Conservation (phyloP, 192 early-diverging fungal genomes). For the Coemansia sp. region DNA sequence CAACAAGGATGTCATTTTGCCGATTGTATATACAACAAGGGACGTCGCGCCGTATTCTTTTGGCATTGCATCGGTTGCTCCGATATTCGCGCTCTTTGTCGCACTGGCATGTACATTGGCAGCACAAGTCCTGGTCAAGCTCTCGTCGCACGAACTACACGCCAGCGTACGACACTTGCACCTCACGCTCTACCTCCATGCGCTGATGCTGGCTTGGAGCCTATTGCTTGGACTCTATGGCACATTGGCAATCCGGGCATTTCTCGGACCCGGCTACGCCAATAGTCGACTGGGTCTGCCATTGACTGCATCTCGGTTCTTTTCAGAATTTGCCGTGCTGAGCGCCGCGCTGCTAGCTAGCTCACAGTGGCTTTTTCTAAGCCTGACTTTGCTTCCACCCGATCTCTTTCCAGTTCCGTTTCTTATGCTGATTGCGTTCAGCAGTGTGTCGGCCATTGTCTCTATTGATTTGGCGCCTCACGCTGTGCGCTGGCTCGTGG, state of each 20-base stretch:
- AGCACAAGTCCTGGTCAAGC: slow-evolving; percentile 5
- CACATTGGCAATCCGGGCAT: slow-evolving; percentile 12
- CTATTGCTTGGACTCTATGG: slow-evolving; percentile 3
- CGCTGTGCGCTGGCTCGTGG: slow-evolving; percentile 6
- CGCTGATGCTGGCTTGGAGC: slow-evolving; percentile 9
- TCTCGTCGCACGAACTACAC: not conserved
- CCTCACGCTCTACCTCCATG: not conserved
- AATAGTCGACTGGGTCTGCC: not conserved
- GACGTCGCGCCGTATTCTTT: slow-evolving; percentile 12
- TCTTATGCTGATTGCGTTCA: not conserved
- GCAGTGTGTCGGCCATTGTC: not conserved
- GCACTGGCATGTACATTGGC: slow-evolving; percentile 7
- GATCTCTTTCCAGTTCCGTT: slow-evolving; percentile 11
- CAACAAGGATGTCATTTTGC: not conserved
- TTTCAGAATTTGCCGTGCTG: slow-evolving; percentile 3
- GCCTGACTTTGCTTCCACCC: slow-evolving; percentile 12
- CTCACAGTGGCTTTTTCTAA: slow-evolving; percentile 20
- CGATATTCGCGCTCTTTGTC: slow-evolving; percentile 5
- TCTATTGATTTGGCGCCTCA: slow-evolving; percentile 5
- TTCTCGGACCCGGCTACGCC: slow-evolving; percentile 7
- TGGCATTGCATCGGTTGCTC: slow-evolving; percentile 17
- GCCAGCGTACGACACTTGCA: not conserved
- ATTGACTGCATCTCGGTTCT: slow-evolving; percentile 6
- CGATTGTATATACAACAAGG: not conserved
- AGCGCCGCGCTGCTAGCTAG: slow-evolving; percentile 3